Conservation (phyloP, 2,329 filamentous ascomycete genomes). For the Chaetothyriales sp. region DNA sequence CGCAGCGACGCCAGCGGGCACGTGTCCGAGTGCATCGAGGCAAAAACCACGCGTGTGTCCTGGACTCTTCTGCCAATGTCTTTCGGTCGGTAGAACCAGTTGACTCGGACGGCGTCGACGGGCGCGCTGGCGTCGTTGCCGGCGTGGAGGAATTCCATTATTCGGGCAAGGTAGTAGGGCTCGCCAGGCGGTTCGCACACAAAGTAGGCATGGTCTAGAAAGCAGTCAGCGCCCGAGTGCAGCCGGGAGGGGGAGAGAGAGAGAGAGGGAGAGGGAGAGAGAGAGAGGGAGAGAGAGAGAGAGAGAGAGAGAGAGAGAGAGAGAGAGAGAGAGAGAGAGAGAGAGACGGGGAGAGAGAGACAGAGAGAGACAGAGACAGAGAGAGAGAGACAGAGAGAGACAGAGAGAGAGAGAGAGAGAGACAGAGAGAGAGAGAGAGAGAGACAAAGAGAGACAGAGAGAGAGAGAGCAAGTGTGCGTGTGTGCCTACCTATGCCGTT, state of each 20-base stretch:
- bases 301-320: too few relatives aligned
- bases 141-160: slow-evolving; percentile 92
- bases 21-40: slow-evolving; percentile 96
- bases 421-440: too few relatives aligned
- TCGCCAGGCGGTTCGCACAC: slow-evolving; percentile 95
- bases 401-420: too few relatives aligned
- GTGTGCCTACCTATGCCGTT: slow-evolving; percentile 91
- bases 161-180: slow-evolving; percentile 91
- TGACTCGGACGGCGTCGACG: slow-evolving; percentile 79
- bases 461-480: too few relatives aligned
- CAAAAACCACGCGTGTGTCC: slow-evolving; percentile 83
- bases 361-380: too few relatives aligned
- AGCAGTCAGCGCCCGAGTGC: background rate
- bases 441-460: too few relatives aligned
- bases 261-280: too few relatives aligned
- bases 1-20: slow-evolving; percentile 84
- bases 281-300: too few relatives aligned
- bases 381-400: too few relatives aligned
- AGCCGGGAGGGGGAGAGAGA: too few relatives aligned
- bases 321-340: too few relatives aligned
- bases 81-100: slow-evolving; percentile 96
- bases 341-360: too few relatives aligned
- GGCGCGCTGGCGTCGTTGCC: slow-evolving; percentile 59
- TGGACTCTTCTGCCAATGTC: slow-evolving; percentile 86
- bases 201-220: slow-evolving; percentile 73